phyloP scores from a whole-genome alignment of 495 filamentous ascomycete species.

The Penicillium lagena region DNA sequence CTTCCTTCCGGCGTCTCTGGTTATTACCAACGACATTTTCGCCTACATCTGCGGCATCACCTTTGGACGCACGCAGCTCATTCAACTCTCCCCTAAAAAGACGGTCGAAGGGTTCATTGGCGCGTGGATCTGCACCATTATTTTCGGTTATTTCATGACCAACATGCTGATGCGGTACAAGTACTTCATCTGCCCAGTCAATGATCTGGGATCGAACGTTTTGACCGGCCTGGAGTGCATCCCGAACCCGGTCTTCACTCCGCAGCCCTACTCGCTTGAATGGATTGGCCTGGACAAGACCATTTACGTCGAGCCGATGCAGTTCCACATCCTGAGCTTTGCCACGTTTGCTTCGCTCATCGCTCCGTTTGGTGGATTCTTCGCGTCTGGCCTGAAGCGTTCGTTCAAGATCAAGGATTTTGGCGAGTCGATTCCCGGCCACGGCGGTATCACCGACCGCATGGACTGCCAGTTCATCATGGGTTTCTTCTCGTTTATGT shows the following conservation, averaged over 20 bases:
- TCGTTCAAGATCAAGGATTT: slow-evolving; percentile 99
- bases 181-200: slow-evolving; percentile 98
- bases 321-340: slow-evolving; percentile 88
- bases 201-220: slow-evolving; percentile 88
- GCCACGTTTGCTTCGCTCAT: slow-evolving; percentile 95
- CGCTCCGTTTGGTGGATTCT: slow-evolving; percentile 97
- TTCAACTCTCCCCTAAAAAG: slow-evolving; percentile 98
- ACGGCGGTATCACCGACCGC: slow-evolving; percentile 96
- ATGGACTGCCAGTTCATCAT: slow-evolving; percentile 99
- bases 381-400: slow-evolving; percentile 94
- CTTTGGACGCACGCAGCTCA: slow-evolving; percentile 92
- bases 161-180: slow-evolving; percentile 86
- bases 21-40: slow-evolving; percentile 98
- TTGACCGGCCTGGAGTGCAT: slow-evolving; percentile 85
- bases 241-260: slow-evolving; percentile 88
- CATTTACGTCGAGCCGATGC: slow-evolving; percentile 75
- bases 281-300: slow-evolving; percentile 54
- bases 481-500: slow-evolving; percentile 97
- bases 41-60: slow-evolving; percentile 97
- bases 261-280: slow-evolving; percentile 69
- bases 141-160: slow-evolving; percentile 77
- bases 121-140: slow-evolving; percentile 90
- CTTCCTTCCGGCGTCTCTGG: slow-evolving; percentile 89
- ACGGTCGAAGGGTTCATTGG: slow-evolving; percentile 98
- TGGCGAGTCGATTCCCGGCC: slow-evolving; percentile 94